These are phyloP conservation scores for Suillus occidentalis DNA, from an alignment of 768 basidiomycete genomes.

Conservation along the genomic window DNA sequence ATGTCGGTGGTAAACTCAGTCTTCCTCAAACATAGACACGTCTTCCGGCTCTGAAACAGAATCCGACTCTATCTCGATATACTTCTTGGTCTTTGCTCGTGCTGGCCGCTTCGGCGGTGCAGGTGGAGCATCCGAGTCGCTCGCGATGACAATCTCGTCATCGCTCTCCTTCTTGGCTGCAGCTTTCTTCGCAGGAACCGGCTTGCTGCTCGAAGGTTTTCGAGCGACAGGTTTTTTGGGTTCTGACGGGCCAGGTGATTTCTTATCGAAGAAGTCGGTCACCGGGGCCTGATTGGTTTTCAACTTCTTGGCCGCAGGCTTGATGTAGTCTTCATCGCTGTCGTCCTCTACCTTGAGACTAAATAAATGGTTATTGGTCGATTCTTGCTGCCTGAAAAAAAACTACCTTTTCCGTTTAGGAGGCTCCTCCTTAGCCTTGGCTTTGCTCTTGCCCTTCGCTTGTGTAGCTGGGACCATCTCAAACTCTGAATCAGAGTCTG, in stretches of 20 bases:
- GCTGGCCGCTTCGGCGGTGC: conserved; percentile 51
- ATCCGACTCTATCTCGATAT: conserved; percentile 58
- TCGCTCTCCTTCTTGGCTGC: conserved; percentile 42
- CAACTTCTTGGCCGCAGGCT: conserved; percentile 57
- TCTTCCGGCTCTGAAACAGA: conserved; percentile 47
- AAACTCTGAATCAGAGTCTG: conserved; percentile 42
- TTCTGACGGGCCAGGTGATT: conserved; percentile 32
- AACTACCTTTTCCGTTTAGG: conserved; percentile 70
- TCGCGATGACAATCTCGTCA: conserved; percentile 46
- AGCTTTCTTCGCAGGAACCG: conserved; percentile 56
- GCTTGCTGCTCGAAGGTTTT: conserved; percentile 60
- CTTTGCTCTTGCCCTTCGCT: conserved; percentile 47
- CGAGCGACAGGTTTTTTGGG: conserved; percentile 42
- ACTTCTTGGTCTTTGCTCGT: conserved; percentile 54
- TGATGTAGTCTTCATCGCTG: conserved; percentile 41
- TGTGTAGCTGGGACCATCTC: conserved; percentile 25
- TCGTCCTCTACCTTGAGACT: conserved; percentile 37
- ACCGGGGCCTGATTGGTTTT: conserved; percentile 41
- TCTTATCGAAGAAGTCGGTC: conserved; percentile 63
- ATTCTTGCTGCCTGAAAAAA: conserved; percentile 6
- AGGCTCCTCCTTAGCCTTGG: conserved; percentile 30
- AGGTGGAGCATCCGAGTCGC: conserved; percentile 40
- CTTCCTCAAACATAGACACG: conserved; percentile 48
- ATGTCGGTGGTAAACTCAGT: conserved; percentile 24
- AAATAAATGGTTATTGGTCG: conserved; percentile 11